Evolutionary conservation across 345 rosid genomes (phyloP).

Genomic region (Hibiscus trionum): DNA sequence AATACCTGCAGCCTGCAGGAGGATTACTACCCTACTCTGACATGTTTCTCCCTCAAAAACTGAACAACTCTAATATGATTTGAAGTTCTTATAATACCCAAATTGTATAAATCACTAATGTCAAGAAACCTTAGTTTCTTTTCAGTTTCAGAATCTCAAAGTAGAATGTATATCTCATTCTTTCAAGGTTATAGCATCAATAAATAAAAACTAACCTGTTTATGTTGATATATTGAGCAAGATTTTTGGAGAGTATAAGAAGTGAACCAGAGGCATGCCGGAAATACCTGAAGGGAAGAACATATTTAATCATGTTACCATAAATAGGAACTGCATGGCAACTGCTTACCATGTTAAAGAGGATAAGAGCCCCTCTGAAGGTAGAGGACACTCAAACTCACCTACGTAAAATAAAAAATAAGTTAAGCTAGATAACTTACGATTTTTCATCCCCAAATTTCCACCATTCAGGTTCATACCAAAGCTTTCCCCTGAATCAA

Average conservation of each 20-base stretch:
- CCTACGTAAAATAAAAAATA: neutral
- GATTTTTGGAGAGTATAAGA: conserved; percentile 66
- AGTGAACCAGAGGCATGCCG: conserved; percentile 78
- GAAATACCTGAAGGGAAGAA: conserved; percentile 58
- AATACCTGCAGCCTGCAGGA: neutral
- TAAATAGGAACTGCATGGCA: neutral
- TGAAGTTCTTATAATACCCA: neutral
- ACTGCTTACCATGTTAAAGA: conserved; percentile 1
- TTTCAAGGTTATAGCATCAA: conserved; percentile 1
- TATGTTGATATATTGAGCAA: conserved; percentile 70
- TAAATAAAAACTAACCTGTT: conserved; percentile 60
- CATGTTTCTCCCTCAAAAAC: neutral
- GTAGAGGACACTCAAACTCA: neutral
- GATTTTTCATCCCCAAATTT: conserved; percentile 88
- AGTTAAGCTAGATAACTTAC: conserved; percentile 48
- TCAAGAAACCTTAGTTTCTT: neutral
- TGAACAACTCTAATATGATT: neutral
- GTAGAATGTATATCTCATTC: neutral
- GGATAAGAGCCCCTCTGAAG: neutral
- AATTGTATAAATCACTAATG: neutral
- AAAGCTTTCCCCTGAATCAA: conserved; percentile 64
- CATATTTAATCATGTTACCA: neutral
- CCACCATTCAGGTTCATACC: conserved; percentile 99
- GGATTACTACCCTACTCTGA: neutral
- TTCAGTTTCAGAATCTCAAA: conserved; percentile 2